phyloP scores from a whole-genome alignment of 805 yeast species.

The Candida berthetii region DNA sequence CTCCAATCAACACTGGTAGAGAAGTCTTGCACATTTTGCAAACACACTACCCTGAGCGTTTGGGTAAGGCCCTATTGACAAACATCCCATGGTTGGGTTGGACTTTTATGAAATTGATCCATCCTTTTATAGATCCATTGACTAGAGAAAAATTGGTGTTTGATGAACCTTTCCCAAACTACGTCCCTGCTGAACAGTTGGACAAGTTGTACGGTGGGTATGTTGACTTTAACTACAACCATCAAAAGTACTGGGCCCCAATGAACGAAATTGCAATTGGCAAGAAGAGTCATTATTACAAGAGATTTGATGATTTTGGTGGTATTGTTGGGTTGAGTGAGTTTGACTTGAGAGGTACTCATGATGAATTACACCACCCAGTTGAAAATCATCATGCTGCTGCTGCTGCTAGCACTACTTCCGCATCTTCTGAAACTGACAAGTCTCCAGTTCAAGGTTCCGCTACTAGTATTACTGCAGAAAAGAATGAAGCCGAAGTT shows the following conservation, averaged over 20 bases:
- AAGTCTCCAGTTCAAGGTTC: too few species aligned
- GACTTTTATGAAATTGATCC: conserved; percentile 85
- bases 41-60: conserved; percentile 95
- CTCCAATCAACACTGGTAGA: conserved; percentile 84
- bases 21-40: conserved; percentile 91
- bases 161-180: conserved; percentile 81
- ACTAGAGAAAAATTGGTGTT: conserved; percentile 91
- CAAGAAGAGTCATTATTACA: conserved; percentile 57
- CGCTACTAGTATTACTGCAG: too few species aligned
- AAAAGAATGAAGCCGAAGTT: neutral
- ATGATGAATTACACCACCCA: conserved; percentile 22
- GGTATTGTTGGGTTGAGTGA: conserved; percentile 74
- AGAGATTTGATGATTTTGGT: conserved; percentile 70
- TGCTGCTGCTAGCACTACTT: neutral
- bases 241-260: conserved; percentile 72
- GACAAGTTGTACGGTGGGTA: conserved; percentile 83
- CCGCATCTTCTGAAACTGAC: too few species aligned
- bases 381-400: conserved; percentile 5
- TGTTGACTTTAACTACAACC: conserved; percentile 79
- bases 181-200: conserved; percentile 76
- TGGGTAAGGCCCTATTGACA: conserved; percentile 87
- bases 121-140: conserved; percentile 94
- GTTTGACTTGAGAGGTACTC: conserved; percentile 57
- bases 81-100: conserved; percentile 94
- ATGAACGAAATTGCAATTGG: conserved; percentile 53